These are phyloP conservation scores for Plasmodium coatneyi DNA, from an alignment of 169 alveolate species.

Conservation along the genomic window DNA sequence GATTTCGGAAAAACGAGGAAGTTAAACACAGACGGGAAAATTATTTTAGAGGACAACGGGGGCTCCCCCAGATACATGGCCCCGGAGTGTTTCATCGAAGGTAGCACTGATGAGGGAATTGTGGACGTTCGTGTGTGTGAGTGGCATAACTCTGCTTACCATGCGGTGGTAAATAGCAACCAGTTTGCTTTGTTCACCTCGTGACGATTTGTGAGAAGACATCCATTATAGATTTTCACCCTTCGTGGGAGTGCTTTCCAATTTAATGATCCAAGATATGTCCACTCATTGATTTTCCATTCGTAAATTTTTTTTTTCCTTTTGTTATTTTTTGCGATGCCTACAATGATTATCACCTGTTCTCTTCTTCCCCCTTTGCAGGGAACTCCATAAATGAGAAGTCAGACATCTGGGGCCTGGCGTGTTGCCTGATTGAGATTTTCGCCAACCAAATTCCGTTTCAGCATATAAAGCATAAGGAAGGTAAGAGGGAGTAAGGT, in stretches of 20 bases:
- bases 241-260: neutral
- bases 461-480: slow-evolving; percentile 81
- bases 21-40: slow-evolving; percentile 76
- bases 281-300: neutral
- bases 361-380: neutral
- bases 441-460: slow-evolving; percentile 87
- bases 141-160: neutral
- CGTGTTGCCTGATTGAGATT: slow-evolving; percentile 87
- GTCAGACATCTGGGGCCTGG: slow-evolving; percentile 87
- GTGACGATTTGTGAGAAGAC: neutral
- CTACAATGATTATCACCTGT: neutral
- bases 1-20: slow-evolving; percentile 87
- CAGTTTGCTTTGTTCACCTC: neutral
- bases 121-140: neutral
- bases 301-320: neutral
- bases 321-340: neutral
- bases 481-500: slow-evolving; percentile 38
- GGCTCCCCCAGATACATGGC: slow-evolving; percentile 91
- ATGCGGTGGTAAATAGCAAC: neutral
- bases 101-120: slow-evolving; percentile 26
- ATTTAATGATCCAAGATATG: neutral
- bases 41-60: slow-evolving; percentile 86
- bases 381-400: slow-evolving; percentile 81
- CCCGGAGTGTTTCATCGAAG: slow-evolving; percentile 86
- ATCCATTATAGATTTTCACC: neutral